Conservation (phyloP, 305 asterid genomes). For the Rubia peregrina region DNA sequence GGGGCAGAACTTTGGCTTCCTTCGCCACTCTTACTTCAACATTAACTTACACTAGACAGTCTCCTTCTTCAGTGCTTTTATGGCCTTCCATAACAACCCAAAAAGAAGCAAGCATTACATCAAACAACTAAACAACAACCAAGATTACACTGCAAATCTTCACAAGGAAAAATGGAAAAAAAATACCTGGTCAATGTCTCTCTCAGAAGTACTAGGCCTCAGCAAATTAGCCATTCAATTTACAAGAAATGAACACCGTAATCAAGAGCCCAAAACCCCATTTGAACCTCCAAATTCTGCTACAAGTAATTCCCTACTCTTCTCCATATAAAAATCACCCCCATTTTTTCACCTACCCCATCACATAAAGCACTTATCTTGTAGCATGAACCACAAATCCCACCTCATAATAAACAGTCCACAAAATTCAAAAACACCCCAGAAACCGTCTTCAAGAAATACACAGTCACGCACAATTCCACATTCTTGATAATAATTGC, state of each 20-base stretch:
- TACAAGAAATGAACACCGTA: conserved; percentile 37
- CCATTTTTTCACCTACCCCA: conserved; percentile 36
- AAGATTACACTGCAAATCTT: not conserved
- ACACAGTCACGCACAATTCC: not conserved
- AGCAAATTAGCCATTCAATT: conserved; percentile 90
- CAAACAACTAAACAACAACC: conserved; percentile 2
- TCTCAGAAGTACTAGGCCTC: conserved; percentile 57
- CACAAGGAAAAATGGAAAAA: not conserved
- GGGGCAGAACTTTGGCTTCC: conserved; percentile 93
- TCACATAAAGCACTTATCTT: conserved; percentile 15
- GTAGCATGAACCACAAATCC: conserved; percentile 9
- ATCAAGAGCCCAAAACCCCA: conserved; percentile 53
- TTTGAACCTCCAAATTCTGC: conserved; percentile 37
- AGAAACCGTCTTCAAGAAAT: not conserved
- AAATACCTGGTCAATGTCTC: conserved; percentile 79
- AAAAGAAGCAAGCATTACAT: conserved; percentile 9
- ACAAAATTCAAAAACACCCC: not conserved
- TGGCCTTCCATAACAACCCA: conserved; percentile 44
- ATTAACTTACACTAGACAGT: too few species aligned
- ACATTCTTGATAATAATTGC: not conserved
- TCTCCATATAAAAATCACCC: conserved; percentile 32
- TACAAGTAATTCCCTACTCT: conserved; percentile 22
- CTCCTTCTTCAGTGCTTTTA: conserved; percentile 81
- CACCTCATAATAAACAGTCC: conserved; percentile 11
- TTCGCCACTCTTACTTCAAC: conserved; percentile 86